Evolutionary conservation across 257 asterid genomes (phyloP).

Genomic region (Lithospermum erythrorhizon): DNA sequence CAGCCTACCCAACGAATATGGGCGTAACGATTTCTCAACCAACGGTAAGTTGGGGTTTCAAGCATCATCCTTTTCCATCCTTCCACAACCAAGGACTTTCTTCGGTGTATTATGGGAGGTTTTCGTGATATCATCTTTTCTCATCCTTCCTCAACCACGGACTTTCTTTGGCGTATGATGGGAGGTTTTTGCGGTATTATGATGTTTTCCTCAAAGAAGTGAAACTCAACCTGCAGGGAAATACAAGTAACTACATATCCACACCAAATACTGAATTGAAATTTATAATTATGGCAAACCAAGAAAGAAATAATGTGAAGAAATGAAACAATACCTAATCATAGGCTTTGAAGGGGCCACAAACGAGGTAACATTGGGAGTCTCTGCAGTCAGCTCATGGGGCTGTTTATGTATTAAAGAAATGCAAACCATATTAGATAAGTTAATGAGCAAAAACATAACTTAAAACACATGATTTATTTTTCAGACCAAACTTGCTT

Average conservation of each 20-base stretch:
- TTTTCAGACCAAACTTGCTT: too few relatives aligned
- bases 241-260: not conserved
- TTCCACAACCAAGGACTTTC: not conserved
- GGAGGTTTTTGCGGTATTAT: not conserved
- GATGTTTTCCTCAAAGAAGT: constrained; percentile 33
- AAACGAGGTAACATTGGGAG: constrained; percentile 26
- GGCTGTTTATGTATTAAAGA: constrained; percentile 25
- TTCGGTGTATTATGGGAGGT: not conserved
- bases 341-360: constrained; percentile 63
- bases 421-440: constrained; percentile 10
- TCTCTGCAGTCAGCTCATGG: constrained; percentile 36
- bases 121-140: not conserved
- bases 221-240: constrained; percentile 60
- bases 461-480: not conserved
- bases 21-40: too few relatives aligned
- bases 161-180: not conserved
- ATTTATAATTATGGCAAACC: not conserved
- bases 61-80: not conserved
- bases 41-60: not conserved
- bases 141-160: not conserved
- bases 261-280: not conserved
- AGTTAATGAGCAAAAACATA: not conserved
- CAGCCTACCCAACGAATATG: too few relatives aligned
- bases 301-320: not conserved
- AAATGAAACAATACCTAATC: constrained; percentile 34